Conservation (phyloP, 2,329 filamentous ascomycete genomes). For the Colletotrichum eremochloae region DNA sequence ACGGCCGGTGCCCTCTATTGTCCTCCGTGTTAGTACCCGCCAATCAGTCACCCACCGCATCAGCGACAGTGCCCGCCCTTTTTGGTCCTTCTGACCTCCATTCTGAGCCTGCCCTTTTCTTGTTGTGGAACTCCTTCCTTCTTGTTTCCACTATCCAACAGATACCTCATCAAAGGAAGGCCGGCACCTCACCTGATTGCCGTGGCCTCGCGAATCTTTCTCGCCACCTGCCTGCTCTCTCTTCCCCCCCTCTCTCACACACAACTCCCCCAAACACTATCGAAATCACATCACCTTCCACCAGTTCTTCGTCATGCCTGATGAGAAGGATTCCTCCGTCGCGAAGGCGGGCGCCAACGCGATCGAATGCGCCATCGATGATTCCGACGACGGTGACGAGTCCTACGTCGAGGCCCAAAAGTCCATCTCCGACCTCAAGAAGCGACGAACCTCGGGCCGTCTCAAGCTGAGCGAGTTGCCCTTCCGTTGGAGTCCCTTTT, state of each 20-base stretch:
- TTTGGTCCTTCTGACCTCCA: neutral
- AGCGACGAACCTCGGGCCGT: slow-evolving; percentile 50
- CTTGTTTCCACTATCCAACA: slow-evolving; percentile 1
- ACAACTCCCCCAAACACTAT: neutral
- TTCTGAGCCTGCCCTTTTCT: neutral
- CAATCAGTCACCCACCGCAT: neutral
- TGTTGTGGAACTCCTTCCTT: neutral
- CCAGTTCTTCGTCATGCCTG: slow-evolving; percentile 20
- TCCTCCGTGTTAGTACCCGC: slow-evolving; percentile 9
- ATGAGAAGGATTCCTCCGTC: slow-evolving; percentile 24
- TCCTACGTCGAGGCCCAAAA: slow-evolving; percentile 54
- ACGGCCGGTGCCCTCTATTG: slow-evolving; percentile 20
- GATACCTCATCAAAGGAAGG: slow-evolving; percentile 1
- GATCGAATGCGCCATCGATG: slow-evolving; percentile 53
- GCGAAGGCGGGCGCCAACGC: neutral
- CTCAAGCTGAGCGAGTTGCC: slow-evolving; percentile 60
- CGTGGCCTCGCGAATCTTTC: neutral
- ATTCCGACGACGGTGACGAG: slow-evolving; percentile 56
- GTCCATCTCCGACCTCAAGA: slow-evolving; percentile 56
- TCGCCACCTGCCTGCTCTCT: neutral
- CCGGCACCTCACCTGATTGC: neutral
- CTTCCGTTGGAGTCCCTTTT: slow-evolving; percentile 77
- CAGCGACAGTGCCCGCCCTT: slow-evolving; percentile 15
- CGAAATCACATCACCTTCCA: neutral
- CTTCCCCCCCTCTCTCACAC: neutral